Conservation (phyloP, 768 basidiomycete species). For the Kondoa malvinella region DNA sequence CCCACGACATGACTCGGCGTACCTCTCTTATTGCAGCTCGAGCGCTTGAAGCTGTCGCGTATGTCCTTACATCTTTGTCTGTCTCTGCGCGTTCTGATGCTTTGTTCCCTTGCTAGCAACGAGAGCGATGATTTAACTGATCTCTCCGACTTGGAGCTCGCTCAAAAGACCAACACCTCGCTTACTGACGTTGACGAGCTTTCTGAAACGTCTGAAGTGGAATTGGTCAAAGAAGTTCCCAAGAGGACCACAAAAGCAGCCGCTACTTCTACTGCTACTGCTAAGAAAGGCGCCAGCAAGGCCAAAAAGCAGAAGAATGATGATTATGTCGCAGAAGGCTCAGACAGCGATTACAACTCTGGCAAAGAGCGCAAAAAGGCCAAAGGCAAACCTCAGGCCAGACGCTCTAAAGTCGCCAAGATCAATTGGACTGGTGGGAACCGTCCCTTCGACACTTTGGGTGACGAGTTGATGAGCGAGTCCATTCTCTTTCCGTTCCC, state of each 20-base stretch:
- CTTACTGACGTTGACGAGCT: too few species aligned
- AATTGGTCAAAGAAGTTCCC: neutral
- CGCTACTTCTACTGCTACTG: neutral
- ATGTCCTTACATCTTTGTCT: too few species aligned
- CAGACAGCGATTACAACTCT: neutral
- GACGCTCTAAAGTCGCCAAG: neutral
- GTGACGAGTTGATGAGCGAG: neutral
- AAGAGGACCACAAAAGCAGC: neutral
- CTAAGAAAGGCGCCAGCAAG: neutral
- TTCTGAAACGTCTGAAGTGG: too few species aligned
- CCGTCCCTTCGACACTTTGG: neutral
- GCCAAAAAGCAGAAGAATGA: neutral
- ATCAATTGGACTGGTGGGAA: neutral
- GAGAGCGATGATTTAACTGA: neutral
- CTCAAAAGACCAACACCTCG: too few species aligned
- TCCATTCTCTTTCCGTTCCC: too few species aligned
- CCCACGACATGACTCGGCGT: too few species aligned
- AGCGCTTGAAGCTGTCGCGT: too few species aligned
- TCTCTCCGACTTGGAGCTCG: neutral
- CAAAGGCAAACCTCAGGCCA: neutral
- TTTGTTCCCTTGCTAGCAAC: neutral
- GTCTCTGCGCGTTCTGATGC: neutral
- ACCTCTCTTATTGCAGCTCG: too few species aligned
- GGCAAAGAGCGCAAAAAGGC: neutral
- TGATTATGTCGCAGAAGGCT: neutral